Percentiles rank a stretch among this genome's conserved stretches.
Conservation (phyloP, 164 flowering plant genomes). For the Berberis thunbergii region DNA sequence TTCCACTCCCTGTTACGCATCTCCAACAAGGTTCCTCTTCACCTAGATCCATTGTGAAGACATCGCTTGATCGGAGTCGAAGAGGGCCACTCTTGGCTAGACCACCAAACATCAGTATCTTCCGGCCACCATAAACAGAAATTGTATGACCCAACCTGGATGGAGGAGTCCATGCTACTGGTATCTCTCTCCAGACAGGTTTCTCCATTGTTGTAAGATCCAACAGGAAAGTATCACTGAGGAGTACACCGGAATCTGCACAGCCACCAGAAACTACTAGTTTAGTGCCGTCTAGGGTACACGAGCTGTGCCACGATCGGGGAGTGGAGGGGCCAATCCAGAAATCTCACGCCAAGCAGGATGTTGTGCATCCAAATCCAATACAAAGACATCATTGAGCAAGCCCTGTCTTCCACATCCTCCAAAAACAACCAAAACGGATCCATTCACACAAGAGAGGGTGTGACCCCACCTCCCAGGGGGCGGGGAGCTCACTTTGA, state of each 20-base stretch:
- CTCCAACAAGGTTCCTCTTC: slow-evolving; percentile 91
- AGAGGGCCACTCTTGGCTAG: slow-evolving; percentile 89
- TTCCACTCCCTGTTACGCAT: slow-evolving; percentile 75
- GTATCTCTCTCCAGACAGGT: slow-evolving; percentile 89
- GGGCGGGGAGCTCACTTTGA: slow-evolving; percentile 85
- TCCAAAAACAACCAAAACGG: slow-evolving; percentile 79
- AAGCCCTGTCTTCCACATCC: slow-evolving; percentile 88
- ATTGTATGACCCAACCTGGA: slow-evolving; percentile 82
- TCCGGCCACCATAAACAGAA: slow-evolving; percentile 80
- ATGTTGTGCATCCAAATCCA: slow-evolving; percentile 81
- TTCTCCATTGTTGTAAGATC: slow-evolving; percentile 82
- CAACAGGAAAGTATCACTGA: slow-evolving; percentile 78
- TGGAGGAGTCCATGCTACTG: slow-evolving; percentile 83
- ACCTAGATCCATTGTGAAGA: slow-evolving; percentile 77
- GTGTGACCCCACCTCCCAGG: slow-evolving; percentile 98
- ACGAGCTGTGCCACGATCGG: slow-evolving; percentile 97
- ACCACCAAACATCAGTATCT: slow-evolving; percentile 92
- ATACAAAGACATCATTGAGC: slow-evolving; percentile 78
- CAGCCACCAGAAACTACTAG: slow-evolving; percentile 92
- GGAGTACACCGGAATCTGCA: slow-evolving; percentile 90
- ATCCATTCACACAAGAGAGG: slow-evolving; percentile 76
- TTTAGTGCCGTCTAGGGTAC: slow-evolving; percentile 90
- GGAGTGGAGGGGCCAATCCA: slow-evolving; percentile 80
- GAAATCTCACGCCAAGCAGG: slow-evolving; percentile 92
- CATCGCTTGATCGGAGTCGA: slow-evolving; percentile 82